Percentiles rank a stretch among this genome's conserved stretches.
Evolutionary conservation across 169 alveolate genomes (phyloP).

Genomic region (Babesia ovis): DNA sequence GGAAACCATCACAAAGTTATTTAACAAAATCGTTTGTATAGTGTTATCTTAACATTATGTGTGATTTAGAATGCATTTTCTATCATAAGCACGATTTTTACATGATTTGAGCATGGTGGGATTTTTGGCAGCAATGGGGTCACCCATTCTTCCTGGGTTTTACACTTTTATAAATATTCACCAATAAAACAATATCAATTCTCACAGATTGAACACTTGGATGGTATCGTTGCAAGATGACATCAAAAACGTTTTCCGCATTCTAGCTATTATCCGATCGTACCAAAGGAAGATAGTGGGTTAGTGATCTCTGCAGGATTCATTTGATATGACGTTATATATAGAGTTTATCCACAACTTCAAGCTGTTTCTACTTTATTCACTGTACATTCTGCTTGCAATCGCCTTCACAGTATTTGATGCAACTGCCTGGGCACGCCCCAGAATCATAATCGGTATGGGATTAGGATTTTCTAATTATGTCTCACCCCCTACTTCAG

Average conservation of each 20-base stretch:
- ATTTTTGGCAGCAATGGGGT: too few relatives aligned
- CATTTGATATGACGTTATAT: background rate
- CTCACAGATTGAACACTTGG: slow-evolving; percentile 47
- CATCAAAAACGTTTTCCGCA: slow-evolving; percentile 26
- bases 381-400: slow-evolving; percentile 27
- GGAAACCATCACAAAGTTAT: background rate
- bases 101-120: too few relatives aligned
- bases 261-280: slow-evolving; percentile 13
- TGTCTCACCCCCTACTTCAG: background rate
- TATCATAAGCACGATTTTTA: too few relatives aligned
- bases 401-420: slow-evolving; percentile 49
- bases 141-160: too few relatives aligned
- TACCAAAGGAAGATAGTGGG: slow-evolving; percentile 57
- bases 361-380: slow-evolving; percentile 40
- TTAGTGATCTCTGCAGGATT: background rate
- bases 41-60: too few relatives aligned
- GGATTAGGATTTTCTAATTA: background rate
- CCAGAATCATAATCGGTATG: slow-evolving; percentile 19
- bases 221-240: slow-evolving; percentile 43
- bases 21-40: too few relatives aligned
- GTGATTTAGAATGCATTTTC: too few relatives aligned
- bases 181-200: too few relatives aligned
- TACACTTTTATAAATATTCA: too few relatives aligned
- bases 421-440: slow-evolving; percentile 45
- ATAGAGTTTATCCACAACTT: slow-evolving; percentile 55